These are phyloP conservation scores for Marasmius tenuissimus DNA, from an alignment of 1,284 basidiomycete species.

Conservation along the genomic window DNA sequence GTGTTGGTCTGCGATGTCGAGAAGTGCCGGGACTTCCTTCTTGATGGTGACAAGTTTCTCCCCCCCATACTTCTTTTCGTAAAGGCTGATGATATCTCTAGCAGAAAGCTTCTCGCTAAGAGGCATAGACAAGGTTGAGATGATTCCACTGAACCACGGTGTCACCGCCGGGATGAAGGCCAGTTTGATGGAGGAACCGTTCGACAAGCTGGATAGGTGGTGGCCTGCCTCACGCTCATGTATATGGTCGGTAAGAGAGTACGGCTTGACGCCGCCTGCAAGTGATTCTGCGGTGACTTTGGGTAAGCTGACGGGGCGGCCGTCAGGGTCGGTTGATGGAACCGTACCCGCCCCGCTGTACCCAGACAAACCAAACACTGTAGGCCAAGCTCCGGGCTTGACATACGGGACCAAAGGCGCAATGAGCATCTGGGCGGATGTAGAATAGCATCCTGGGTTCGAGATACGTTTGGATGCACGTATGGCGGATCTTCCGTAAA, in stretches of 20 bases:
- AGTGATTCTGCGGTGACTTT: constrained; percentile 84
- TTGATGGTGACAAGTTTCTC: constrained; percentile 75
- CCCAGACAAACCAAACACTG: constrained; percentile 91
- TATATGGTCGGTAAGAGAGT: constrained; percentile 95
- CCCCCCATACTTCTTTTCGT: constrained; percentile 74
- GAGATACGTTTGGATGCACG: constrained; percentile 82
- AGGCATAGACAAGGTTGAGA: constrained; percentile 85
- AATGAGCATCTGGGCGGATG: constrained; percentile 88
- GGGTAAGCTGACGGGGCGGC: constrained; percentile 73
- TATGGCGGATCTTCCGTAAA: constrained; percentile 80
- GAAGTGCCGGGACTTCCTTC: constrained; percentile 75
- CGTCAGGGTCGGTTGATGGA: constrained; percentile 61
- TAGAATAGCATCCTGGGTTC: constrained; percentile 98
- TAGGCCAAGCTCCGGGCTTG: constrained; percentile 67
- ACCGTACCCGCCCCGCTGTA: constrained; percentile 95
- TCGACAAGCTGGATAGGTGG: constrained; percentile 73
- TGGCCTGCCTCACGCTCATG: constrained; percentile 93
- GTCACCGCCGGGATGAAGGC: constrained; percentile 89
- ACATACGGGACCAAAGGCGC: constrained; percentile 85
- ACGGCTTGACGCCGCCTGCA: constrained; percentile 77
- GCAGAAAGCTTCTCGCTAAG: constrained; percentile 68
- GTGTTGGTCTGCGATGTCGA: constrained; percentile 80
- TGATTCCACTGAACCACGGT: constrained; percentile 97
- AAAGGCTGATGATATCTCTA: constrained; percentile 73
- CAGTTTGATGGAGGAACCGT: constrained; percentile 51